Evolutionary conservation across 768 basidiomycete genomes (phyloP).

Genomic region (Dictyophora rubrovolvata): DNA sequence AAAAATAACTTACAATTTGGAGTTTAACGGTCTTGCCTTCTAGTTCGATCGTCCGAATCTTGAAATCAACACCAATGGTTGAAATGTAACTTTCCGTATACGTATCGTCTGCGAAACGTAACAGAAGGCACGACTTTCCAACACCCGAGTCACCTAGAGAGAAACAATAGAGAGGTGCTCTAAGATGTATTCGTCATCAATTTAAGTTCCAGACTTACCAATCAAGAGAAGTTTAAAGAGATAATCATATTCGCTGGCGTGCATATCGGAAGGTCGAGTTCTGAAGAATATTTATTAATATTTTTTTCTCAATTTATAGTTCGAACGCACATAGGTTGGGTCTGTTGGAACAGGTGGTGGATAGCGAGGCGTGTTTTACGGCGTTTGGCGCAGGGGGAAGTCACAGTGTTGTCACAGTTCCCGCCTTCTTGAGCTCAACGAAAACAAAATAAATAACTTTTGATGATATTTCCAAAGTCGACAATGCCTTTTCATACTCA

Average conservation of each 20-base stretch:
- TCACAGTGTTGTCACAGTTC: too few relatives aligned
- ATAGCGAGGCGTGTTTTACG: conserved; percentile 2
- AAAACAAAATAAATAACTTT: too few relatives aligned
- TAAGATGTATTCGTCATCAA: neutral
- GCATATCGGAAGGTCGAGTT: conserved; percentile 41
- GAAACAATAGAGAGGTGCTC: neutral
- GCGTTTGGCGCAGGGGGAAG: neutral
- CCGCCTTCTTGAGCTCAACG: too few relatives aligned
- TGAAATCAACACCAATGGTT: conserved; percentile 98
- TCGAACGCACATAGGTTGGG: neutral
- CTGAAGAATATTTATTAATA: neutral
- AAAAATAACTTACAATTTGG: conserved; percentile 70
- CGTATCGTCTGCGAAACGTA: conserved; percentile 92
- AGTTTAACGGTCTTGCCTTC: conserved; percentile 98
- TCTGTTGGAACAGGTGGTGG: neutral
- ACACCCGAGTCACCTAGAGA: conserved; percentile 73
- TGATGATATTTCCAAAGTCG: too few relatives aligned
- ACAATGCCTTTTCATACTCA: too few relatives aligned
- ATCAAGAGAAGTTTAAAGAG: conserved; percentile 95
- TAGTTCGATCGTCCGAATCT: conserved; percentile 97
- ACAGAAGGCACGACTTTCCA: conserved; percentile 88
- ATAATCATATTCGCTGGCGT: conserved; percentile 91
- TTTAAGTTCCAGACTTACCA: conserved; percentile 20
- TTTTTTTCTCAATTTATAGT: neutral
- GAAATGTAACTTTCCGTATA: conserved; percentile 97